phyloP scores from a whole-genome alignment of 352 stramenopile species.

The Globisporangium okanoganense region DNA sequence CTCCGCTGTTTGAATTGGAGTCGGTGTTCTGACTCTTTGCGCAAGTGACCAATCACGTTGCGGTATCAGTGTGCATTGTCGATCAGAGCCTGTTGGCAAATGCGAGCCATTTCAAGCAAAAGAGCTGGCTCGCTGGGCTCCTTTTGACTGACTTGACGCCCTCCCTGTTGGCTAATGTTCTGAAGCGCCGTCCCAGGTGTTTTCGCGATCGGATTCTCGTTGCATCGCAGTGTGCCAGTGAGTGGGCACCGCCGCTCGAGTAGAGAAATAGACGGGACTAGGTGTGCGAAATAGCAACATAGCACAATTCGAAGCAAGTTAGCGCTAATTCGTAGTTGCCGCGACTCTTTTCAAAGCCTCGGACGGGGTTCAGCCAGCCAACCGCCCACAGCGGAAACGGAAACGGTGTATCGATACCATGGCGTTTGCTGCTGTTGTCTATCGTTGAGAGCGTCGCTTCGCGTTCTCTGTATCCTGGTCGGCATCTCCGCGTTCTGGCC shows the following conservation, averaged over 20 bases:
- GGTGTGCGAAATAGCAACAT: not conserved
- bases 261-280: slow-evolving; percentile 5
- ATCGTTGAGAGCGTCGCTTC: not conserved
- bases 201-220: slow-evolving; percentile 4
- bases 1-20: not conserved
- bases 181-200: slow-evolving; percentile 8
- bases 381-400: not conserved
- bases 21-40: slow-evolving; percentile 4
- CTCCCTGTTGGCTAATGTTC: slow-evolving; percentile 5
- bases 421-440: not conserved
- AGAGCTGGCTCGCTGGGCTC: not conserved
- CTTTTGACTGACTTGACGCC: slow-evolving; percentile 1
- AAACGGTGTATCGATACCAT: no score
- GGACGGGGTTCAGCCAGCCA: not conserved
- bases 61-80: slow-evolving; percentile 2
- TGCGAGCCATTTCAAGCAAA: slow-evolving; percentile 4
- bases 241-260: slow-evolving; percentile 1
- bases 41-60: not conserved
- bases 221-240: not conserved
- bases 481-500: not conserved
- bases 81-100: not conserved
- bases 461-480: no score
- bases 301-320: not conserved
- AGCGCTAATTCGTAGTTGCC: not conserved
- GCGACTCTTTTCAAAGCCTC: not conserved